phyloP scores from a whole-genome alignment of 2,329 filamentous ascomycete species.

The Monosporascus sp. region DNA sequence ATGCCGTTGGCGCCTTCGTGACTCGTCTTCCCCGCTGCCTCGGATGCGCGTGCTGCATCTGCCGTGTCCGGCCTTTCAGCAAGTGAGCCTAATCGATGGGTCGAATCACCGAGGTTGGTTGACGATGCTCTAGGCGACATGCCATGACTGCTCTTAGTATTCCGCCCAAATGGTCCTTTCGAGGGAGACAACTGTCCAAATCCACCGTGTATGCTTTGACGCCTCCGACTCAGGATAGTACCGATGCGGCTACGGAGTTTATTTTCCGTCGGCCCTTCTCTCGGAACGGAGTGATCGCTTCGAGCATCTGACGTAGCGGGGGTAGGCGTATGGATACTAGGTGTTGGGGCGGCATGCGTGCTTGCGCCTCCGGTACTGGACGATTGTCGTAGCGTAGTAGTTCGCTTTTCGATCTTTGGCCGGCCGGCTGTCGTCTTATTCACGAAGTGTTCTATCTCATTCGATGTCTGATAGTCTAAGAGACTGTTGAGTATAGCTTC shows the following conservation, averaged over 20 bases:
- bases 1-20: slow-evolving; percentile 44
- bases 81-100: slow-evolving; percentile 49
- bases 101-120: slow-evolving; percentile 51
- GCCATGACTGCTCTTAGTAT: slow-evolving; percentile 58
- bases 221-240: slow-evolving; percentile 61
- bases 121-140: slow-evolving; percentile 55
- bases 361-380: slow-evolving; percentile 28
- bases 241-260: slow-evolving; percentile 60
- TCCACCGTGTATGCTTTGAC: slow-evolving; percentile 61
- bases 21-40: slow-evolving; percentile 26
- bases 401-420: slow-evolving; percentile 37
- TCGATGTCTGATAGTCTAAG: slow-evolving; percentile 78
- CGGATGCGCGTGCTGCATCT: slow-evolving; percentile 21
- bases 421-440: slow-evolving; percentile 38
- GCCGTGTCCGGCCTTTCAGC: slow-evolving; percentile 47
- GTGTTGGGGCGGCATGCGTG: slow-evolving; percentile 22
- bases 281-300: slow-evolving; percentile 41
- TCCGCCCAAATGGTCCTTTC: slow-evolving; percentile 57
- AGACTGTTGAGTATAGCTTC: slow-evolving; percentile 77
- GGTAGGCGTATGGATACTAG: slow-evolving; percentile 19
- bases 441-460: slow-evolving; percentile 75
- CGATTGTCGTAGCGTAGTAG: slow-evolving; percentile 34
- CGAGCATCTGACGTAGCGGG: slow-evolving; percentile 33
- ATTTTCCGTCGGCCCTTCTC: slow-evolving; percentile 43
- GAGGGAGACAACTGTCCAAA: slow-evolving; percentile 52